Percentiles rank a stretch among this genome's conserved stretches.
phyloP scores from a whole-genome alignment of 139 green algal genomes.

The Chlorella sp. region DNA sequence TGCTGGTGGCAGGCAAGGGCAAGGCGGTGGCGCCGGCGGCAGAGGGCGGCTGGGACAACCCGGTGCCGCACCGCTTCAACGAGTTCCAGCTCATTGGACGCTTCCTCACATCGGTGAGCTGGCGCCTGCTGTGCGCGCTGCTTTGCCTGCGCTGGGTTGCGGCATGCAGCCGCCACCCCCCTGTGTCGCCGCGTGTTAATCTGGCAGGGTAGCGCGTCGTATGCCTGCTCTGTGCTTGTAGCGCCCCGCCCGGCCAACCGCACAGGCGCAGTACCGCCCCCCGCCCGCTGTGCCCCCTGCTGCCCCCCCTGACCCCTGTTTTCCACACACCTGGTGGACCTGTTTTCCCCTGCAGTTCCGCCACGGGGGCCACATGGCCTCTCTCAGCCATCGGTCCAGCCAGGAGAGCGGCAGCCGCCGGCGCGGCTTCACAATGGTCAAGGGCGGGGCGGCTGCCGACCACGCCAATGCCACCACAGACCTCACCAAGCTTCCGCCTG shows the following conservation, averaged over 20 bases:
- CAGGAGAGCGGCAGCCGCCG: conserved; percentile 22
- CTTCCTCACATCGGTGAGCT: conserved; percentile 9
- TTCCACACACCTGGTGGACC: neutral
- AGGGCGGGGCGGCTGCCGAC: neutral
- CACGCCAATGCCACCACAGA: conserved; percentile 27
- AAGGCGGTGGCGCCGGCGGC: neutral
- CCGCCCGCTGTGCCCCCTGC: neutral
- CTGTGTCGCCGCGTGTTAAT: neutral
- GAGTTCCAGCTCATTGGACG: neutral
- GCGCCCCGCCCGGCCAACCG: no score
- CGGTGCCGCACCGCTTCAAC: neutral
- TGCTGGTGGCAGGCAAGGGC: neutral
- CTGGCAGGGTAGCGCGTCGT: neutral
- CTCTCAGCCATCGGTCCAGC: conserved; percentile 1
- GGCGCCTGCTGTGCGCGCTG: neutral
- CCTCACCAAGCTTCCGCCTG: conserved; percentile 27
- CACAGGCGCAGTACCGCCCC: no score
- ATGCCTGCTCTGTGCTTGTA: neutral
- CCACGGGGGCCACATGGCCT: neutral
- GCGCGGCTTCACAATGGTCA: neutral
- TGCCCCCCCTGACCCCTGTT: neutral
- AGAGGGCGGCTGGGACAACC: neutral
- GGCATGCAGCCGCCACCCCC: neutral
- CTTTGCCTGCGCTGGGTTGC: neutral
- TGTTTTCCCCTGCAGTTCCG: neutral